Conservation (phyloP, 202 grass and related monocot species). For the Brachypodium distachyon region DNA sequence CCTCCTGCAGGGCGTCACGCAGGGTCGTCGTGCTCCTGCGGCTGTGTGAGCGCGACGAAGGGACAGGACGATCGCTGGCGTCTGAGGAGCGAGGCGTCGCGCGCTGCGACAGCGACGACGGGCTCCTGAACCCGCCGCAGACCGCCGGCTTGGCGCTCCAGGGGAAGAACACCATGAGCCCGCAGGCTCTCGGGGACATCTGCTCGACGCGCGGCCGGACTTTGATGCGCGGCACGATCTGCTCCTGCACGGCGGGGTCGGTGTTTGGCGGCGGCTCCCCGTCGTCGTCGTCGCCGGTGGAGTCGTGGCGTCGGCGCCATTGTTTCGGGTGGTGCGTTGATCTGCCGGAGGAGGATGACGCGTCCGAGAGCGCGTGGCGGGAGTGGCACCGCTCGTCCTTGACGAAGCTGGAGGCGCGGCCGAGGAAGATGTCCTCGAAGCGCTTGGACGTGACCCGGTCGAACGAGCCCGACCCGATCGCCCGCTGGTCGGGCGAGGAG, state of each 20-base stretch:
- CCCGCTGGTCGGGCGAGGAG: slow-evolving; percentile 54
- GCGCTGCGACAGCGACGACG: neutral
- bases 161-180: slow-evolving; percentile 87
- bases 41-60: neutral
- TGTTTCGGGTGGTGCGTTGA: slow-evolving; percentile 12
- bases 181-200: slow-evolving; percentile 57
- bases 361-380: slow-evolving; percentile 19
- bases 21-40: slow-evolving; percentile 1
- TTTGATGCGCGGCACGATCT: slow-evolving; percentile 22
- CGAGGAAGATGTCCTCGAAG: slow-evolving; percentile 43
- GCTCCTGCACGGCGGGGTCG: slow-evolving; percentile 1
- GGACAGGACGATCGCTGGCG: neutral
- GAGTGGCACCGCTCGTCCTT: slow-evolving; percentile 43
- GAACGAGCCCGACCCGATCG: slow-evolving; percentile 68
- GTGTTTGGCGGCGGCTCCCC: neutral
- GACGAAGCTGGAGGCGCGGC: slow-evolving; percentile 56
- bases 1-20: slow-evolving; percentile 24
- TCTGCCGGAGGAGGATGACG: slow-evolving; percentile 30
- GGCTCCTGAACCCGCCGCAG: slow-evolving; percentile 47
- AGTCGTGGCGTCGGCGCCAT: slow-evolving; percentile 5
- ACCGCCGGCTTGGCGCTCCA: slow-evolving; percentile 69
- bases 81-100: neutral
- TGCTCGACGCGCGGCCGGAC: slow-evolving; percentile 29
- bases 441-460: slow-evolving; percentile 46
- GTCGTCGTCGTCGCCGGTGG: neutral